These are phyloP conservation scores for Decorospora gaudefroyi DNA, from an alignment of 2,329 filamentous ascomycete species.

Conservation along the genomic window DNA sequence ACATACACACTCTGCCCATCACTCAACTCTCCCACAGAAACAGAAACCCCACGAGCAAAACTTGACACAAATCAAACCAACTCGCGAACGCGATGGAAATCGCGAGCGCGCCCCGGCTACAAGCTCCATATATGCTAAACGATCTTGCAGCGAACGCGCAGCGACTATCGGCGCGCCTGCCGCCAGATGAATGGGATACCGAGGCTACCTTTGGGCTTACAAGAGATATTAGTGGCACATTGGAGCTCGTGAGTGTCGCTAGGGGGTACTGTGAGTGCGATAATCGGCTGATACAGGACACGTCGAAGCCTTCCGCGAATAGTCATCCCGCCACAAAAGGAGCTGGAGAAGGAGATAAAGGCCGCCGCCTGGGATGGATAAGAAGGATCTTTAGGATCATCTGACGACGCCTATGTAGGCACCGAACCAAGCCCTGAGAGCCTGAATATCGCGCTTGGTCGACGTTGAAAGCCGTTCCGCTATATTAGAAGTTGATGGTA, in stretches of 20 bases:
- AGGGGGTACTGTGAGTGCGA: neutral
- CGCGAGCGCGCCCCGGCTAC: neutral
- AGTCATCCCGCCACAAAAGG: neutral
- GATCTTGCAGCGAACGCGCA: constrained; percentile 19
- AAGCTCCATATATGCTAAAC: constrained; percentile 23
- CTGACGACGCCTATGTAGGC: neutral
- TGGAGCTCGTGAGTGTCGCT: constrained; percentile 9
- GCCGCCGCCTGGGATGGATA: neutral
- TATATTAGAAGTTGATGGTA: neutral
- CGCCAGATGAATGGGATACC: constrained; percentile 22
- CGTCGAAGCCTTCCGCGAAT: constrained; percentile 1
- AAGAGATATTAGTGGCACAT: constrained; percentile 12
- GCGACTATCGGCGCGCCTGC: constrained; percentile 19
- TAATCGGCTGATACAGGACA: neutral
- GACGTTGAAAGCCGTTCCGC: neutral
- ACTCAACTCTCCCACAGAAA: too few species aligned
- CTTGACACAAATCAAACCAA: too few species aligned
- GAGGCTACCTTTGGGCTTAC: neutral
- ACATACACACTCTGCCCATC: too few species aligned
- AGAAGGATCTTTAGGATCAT: neutral
- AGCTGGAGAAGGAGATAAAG: neutral
- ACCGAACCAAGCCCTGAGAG: constrained; percentile 3
- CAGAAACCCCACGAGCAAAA: too few species aligned
- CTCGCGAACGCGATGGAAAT: too few species aligned
- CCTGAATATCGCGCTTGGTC: neutral